These are phyloP conservation scores for Rosa rugosa DNA, from an alignment of 306 rosid species.

Conservation along the genomic window DNA sequence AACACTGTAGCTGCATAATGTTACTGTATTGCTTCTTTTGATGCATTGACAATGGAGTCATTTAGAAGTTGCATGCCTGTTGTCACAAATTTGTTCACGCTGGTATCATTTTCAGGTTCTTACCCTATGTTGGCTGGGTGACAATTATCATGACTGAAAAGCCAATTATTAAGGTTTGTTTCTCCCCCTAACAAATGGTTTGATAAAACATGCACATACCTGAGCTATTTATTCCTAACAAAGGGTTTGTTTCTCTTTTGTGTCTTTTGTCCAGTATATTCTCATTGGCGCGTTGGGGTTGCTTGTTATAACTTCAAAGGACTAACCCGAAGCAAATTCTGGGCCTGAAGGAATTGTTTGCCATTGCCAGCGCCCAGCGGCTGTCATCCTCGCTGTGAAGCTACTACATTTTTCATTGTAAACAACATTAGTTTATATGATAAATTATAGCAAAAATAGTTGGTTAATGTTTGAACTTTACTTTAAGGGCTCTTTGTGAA, in stretches of 20 bases:
- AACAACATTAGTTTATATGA: conserved; percentile 10
- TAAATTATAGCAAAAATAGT: conserved; percentile 25
- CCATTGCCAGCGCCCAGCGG: conserved; percentile 9
- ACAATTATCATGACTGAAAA: conserved; percentile 94
- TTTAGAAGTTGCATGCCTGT: neutral
- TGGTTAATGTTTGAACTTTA: conserved; percentile 22
- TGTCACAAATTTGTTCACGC: neutral
- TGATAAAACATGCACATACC: neutral
- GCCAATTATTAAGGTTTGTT: conserved; percentile 86
- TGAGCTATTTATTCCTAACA: neutral
- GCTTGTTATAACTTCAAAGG: conserved; percentile 79
- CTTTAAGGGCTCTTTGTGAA: neutral
- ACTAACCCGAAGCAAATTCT: conserved; percentile 36
- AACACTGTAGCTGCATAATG: neutral
- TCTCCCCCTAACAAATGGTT: neutral
- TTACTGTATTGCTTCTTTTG: neutral
- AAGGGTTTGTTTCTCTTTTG: neutral
- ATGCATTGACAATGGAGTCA: neutral
- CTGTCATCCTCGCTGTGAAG: conserved; percentile 22
- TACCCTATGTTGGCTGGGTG: conserved; percentile 96
- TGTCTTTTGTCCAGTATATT: conserved; percentile 56
- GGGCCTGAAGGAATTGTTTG: conserved; percentile 1
- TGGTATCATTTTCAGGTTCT: conserved; percentile 54
- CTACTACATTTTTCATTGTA: conserved; percentile 31
- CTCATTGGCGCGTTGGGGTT: conserved; percentile 74